These are phyloP conservation scores for Exserohilum rostratum DNA, from an alignment of 2,329 filamentous ascomycete genomes.

Conservation along the genomic window DNA sequence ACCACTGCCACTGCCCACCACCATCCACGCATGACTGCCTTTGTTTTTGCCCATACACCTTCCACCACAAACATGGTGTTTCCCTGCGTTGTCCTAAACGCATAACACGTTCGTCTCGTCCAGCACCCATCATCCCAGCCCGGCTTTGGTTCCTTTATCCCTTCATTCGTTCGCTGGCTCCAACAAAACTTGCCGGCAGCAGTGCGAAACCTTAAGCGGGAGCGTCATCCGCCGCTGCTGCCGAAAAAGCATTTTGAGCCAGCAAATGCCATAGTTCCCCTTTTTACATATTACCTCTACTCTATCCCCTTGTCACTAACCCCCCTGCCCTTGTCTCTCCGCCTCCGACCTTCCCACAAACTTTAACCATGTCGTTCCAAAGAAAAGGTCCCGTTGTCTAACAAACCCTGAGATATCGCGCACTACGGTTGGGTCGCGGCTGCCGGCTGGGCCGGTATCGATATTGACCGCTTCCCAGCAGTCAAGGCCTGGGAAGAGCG, in stretches of 20 bases:
- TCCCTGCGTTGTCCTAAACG: neutral
- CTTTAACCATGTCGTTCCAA: neutral
- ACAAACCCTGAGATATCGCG: slow-evolving; percentile 65
- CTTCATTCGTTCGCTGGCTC: too few species aligned
- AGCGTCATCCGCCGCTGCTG: too few species aligned
- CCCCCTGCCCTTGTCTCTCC: neutral
- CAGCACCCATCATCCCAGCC: neutral
- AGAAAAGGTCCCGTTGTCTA: neutral
- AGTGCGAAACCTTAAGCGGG: too few species aligned
- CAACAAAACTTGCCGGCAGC: too few species aligned
- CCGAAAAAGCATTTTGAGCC: too few species aligned
- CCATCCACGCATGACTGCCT: neutral
- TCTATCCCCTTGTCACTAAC: too few species aligned
- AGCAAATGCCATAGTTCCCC: too few species aligned
- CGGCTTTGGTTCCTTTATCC: neutral
- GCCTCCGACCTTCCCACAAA: neutral
- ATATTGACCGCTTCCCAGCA: slow-evolving; percentile 76
- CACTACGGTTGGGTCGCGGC: slow-evolving; percentile 78
- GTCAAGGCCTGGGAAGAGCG: slow-evolving; percentile 78
- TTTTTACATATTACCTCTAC: too few species aligned
- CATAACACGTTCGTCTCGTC: neutral
- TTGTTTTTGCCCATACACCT: neutral
- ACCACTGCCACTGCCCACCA: too few species aligned
- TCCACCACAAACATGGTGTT: neutral
- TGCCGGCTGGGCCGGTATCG: slow-evolving; percentile 65